A percentile compares a stretch with the other conserved stretches of the same genome.
Evolutionary conservation across 1,284 basidiomycete species (phyloP).

Genomic region (Coriolopsis trogii): DNA sequence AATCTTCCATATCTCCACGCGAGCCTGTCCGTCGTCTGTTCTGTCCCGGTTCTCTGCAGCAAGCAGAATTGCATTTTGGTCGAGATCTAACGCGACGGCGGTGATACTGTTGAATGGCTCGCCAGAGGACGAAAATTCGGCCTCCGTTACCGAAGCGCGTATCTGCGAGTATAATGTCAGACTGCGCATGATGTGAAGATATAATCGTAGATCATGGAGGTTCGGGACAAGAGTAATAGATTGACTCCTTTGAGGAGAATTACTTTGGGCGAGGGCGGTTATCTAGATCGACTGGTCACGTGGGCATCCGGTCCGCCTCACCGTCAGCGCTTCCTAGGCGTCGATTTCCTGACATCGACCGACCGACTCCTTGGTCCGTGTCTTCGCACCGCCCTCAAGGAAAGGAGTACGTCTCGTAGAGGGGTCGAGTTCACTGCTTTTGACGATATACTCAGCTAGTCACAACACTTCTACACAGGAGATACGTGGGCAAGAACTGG

Average conservation of each 20-base stretch:
- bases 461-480: too few species aligned
- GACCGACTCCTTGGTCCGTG: too few species aligned
- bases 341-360: too few species aligned
- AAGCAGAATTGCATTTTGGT: slow-evolving; percentile 63
- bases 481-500: too few species aligned
- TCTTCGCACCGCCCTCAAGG: too few species aligned
- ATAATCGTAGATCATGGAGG: neutral
- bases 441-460: too few species aligned
- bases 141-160: neutral
- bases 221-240: neutral
- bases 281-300: too few species aligned
- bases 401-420: too few species aligned
- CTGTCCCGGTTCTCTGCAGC: slow-evolving; percentile 59
- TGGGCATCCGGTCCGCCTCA: too few species aligned
- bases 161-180: slow-evolving; percentile 1
- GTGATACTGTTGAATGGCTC: slow-evolving; percentile 33
- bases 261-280: neutral
- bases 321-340: too few species aligned
- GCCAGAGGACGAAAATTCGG: slow-evolving; percentile 7
- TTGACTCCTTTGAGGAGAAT: neutral
- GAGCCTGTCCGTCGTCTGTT: slow-evolving; percentile 53
- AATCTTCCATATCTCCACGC: slow-evolving; percentile 45
- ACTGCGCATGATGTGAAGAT: slow-evolving; percentile 1
- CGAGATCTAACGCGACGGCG: slow-evolving; percentile 66
- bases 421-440: too few species aligned